Evolutionary conservation across 371 early-diverging fungal species (phyloP).

Genomic region (Entomophthora muscae): DNA sequence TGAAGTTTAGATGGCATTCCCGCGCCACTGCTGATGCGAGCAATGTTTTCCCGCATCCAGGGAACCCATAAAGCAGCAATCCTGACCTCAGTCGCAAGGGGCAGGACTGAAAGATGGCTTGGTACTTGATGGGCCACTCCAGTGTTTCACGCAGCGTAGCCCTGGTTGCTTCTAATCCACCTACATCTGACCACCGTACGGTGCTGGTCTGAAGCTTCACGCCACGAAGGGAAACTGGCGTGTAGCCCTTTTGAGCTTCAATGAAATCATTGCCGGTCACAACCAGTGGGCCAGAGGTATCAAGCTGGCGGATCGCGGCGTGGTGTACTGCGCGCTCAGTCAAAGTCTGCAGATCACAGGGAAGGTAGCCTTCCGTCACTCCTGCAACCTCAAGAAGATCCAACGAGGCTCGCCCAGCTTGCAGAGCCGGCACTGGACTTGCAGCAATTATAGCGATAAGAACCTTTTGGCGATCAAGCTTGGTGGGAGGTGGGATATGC

Average conservation of each 20-base stretch:
- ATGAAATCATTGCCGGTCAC: constrained; percentile 31
- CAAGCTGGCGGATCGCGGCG: constrained; percentile 42
- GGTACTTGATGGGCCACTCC: constrained; percentile 89
- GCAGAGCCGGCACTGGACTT: constrained; percentile 6
- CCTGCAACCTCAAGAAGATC: constrained; percentile 56
- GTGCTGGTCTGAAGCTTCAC: constrained; percentile 59
- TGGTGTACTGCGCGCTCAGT: constrained; percentile 69
- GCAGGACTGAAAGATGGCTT: constrained; percentile 68
- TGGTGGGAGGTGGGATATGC: constrained; percentile 46
- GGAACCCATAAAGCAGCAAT: constrained; percentile 82
- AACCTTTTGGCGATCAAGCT: constrained; percentile 37
- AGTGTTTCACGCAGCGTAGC: constrained; percentile 71
- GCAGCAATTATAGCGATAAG: constrained; percentile 18
- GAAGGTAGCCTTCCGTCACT: constrained; percentile 76
- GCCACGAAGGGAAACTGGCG: constrained; percentile 64
- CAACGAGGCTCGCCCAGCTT: constrained; percentile 17
- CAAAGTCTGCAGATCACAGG: constrained; percentile 62
- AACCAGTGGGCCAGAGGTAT: neutral
- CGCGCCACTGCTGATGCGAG: constrained; percentile 86
- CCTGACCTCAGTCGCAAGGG: constrained; percentile 81
- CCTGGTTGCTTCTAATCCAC: constrained; percentile 66
- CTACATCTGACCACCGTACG: constrained; percentile 78
- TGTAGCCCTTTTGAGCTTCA: constrained; percentile 56
- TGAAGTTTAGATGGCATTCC: constrained; percentile 84
- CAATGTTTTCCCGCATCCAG: constrained; percentile 88